These are phyloP conservation scores for Candida patagonica DNA, from an alignment of 805 yeast genomes.

Conservation along the genomic window DNA sequence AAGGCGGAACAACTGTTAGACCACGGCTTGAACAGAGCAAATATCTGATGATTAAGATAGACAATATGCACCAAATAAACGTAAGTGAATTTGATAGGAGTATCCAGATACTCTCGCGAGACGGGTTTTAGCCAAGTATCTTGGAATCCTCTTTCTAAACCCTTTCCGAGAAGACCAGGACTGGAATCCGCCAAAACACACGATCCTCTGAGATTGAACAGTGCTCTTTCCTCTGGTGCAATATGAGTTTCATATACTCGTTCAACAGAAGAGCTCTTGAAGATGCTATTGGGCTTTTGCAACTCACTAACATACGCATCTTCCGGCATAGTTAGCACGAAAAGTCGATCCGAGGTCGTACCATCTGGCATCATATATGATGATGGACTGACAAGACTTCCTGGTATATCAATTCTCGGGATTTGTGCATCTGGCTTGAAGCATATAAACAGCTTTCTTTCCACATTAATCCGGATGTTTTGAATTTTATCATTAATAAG, in stretches of 20 bases:
- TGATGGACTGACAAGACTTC: conserved; percentile 47
- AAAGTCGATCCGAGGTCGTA: conserved; percentile 39
- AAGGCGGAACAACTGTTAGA: conserved; percentile 40
- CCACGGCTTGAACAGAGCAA: conserved; percentile 58
- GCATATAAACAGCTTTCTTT: conserved; percentile 62
- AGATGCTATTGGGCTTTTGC: conserved; percentile 48
- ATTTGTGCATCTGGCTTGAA: conserved; percentile 40
- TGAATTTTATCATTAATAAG: conserved; percentile 65
- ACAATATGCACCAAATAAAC: conserved; percentile 60
- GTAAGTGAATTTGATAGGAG: conserved; percentile 32
- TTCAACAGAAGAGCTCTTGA: conserved; percentile 50
- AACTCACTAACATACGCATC: conserved; percentile 45
- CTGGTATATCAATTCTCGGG: conserved; percentile 33
- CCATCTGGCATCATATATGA: conserved; percentile 66
- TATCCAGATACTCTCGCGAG: conserved; percentile 45
- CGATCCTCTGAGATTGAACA: conserved; percentile 67
- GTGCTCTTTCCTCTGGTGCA: conserved; percentile 57
- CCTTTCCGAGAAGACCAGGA: conserved; percentile 79
- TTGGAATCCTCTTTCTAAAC: conserved; percentile 78
- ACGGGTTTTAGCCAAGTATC: conserved; percentile 35
- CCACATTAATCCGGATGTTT: conserved; percentile 60
- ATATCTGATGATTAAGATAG: conserved; percentile 69
- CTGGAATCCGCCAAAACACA: conserved; percentile 60
- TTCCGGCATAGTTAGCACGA: conserved; percentile 63
- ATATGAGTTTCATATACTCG: conserved; percentile 75